Evolutionary conservation across 208 protist species (phyloP).

Genomic region (Trypanosoma melophagium): DNA sequence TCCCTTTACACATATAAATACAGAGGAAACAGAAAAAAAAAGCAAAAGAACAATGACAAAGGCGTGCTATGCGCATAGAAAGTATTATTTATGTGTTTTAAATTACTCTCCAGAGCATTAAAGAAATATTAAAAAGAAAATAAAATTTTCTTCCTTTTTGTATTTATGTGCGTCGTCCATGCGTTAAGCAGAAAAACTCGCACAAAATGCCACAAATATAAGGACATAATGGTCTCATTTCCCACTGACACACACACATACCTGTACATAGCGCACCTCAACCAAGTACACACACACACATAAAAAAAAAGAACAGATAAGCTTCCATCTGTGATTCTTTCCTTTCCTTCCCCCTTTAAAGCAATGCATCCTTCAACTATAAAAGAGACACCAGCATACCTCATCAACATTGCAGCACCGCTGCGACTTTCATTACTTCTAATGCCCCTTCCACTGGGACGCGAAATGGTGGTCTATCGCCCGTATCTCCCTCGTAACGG

Average conservation of each 20-base stretch:
- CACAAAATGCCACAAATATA: too few relatives aligned
- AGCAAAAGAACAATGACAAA: neutral
- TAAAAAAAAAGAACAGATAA: neutral
- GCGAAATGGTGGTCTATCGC: slow-evolving; percentile 55
- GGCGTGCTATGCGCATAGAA: neutral
- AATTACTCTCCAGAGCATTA: too few relatives aligned
- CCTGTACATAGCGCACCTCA: too few relatives aligned
- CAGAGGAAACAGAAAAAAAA: slow-evolving; percentile 4
- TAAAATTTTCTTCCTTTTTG: too few relatives aligned
- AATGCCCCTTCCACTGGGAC: slow-evolving; percentile 57
- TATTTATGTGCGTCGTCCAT: too few relatives aligned
- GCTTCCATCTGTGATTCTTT: too few relatives aligned
- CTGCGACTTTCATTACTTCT: slow-evolving; percentile 76
- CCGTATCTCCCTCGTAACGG: slow-evolving; percentile 60
- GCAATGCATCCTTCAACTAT: too few relatives aligned
- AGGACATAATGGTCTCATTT: too few relatives aligned
- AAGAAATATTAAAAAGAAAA: too few relatives aligned
- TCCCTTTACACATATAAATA: neutral
- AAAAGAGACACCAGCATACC: neutral
- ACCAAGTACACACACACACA: neutral
- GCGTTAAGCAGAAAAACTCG: too few relatives aligned
- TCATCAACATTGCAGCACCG: slow-evolving; percentile 63
- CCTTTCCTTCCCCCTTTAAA: too few relatives aligned
- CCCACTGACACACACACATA: too few relatives aligned
- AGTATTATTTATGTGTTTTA: neutral